Evolutionary conservation across 306 rosid genomes (phyloP).

Genomic region (Prosopis cineraria): DNA sequence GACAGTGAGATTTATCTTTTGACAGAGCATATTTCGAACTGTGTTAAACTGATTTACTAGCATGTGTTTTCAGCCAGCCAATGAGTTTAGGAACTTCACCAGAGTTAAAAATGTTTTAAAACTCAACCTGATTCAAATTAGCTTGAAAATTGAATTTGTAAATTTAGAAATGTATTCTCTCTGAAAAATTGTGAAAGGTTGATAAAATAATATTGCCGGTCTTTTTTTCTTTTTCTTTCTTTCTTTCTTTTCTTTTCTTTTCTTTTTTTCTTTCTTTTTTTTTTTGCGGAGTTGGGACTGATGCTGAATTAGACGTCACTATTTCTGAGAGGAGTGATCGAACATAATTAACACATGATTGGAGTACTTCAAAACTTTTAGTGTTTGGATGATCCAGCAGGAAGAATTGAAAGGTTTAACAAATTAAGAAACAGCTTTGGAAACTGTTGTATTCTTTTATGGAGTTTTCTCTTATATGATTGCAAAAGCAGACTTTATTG

Average conservation of each 20-base stretch:
- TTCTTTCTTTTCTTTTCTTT: too few species aligned
- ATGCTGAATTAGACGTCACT: not conserved
- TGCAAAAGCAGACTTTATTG: not conserved
- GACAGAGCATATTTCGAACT: not conserved
- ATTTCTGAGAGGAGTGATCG: not conserved
- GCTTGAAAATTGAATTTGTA: not conserved
- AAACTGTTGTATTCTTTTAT: too few species aligned
- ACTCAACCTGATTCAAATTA: not conserved
- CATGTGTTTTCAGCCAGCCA: not conserved
- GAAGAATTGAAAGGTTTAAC: not conserved
- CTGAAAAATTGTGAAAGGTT: not conserved
- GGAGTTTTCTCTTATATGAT: not conserved
- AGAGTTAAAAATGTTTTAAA: not conserved
- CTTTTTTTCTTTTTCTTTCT: too few species aligned
- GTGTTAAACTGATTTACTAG: not conserved
- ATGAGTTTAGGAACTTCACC: not conserved
- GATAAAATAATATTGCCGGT: not conserved
- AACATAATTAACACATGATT: too few species aligned
- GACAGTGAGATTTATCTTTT: not conserved
- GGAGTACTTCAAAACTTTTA: not conserved
- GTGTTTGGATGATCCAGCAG: not conserved
- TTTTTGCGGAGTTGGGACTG: constrained; percentile 12
- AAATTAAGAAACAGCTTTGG: too few species aligned
- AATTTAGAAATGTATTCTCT: not conserved
- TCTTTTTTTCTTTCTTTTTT: too few species aligned